phyloP scores from a whole-genome alignment of 345 rosid species.

The Streptanthus diversifolius region DNA sequence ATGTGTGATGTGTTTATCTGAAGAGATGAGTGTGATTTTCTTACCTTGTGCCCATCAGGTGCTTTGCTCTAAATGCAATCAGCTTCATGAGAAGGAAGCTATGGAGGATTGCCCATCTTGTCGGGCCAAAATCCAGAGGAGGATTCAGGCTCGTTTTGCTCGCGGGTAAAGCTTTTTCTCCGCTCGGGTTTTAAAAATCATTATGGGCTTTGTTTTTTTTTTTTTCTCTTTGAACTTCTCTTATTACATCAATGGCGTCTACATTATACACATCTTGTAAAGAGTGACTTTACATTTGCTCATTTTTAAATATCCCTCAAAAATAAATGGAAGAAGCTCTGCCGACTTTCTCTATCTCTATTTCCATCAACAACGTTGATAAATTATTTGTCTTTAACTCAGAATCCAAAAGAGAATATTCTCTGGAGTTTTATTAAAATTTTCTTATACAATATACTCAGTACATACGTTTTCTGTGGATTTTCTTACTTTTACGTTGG shows the following conservation, averaged over 20 bases:
- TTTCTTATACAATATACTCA: no score
- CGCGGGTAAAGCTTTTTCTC: conserved; percentile 5
- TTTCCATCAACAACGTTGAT: background rate
- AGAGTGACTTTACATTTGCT: conserved; percentile 30
- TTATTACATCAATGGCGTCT: conserved; percentile 4
- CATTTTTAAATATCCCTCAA: conserved; percentile 17
- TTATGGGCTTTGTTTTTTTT: conserved; percentile 20
- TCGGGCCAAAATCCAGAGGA: conserved; percentile 39
- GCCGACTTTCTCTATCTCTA: background rate
- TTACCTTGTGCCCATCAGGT: conserved; percentile 72
- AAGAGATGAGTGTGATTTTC: conserved; percentile 52
- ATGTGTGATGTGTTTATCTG: conserved; percentile 85
- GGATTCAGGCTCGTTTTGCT: conserved; percentile 41
- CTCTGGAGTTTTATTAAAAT: background rate
- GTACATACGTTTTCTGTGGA: background rate
- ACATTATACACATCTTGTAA: conserved; percentile 32
- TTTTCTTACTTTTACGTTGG: background rate
- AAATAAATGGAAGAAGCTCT: conserved; percentile 28
- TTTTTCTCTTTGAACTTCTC: background rate
- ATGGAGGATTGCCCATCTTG: conserved; percentile 63
- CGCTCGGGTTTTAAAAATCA: background rate
- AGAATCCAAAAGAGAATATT: background rate
- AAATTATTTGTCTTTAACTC: background rate
- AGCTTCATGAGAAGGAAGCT: conserved; percentile 47
- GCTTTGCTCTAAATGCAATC: conserved; percentile 47